Evolutionary conservation across 306 rosid genomes (phyloP), one percentile per base, ranked within the genome.

Genomic region (Vigna mungo): DNA sequence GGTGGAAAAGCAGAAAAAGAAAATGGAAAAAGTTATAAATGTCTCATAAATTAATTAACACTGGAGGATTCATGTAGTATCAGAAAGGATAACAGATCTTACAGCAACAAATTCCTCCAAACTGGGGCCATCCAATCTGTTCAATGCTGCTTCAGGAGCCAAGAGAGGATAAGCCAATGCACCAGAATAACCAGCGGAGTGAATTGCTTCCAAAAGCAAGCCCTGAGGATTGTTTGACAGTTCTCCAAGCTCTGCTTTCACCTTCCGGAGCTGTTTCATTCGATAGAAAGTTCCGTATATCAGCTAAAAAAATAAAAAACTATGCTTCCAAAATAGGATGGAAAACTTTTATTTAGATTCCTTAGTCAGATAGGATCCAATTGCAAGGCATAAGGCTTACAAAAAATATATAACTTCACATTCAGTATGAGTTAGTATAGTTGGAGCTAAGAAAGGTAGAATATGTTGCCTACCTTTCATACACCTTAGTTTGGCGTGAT

Each of bases 91-190:
- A 71, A 41, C 21, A 64, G 82, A 83, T 81, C 98, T 88, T 89
- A 96, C 99, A 72, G 90, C 82, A 76, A 93, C 89, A 79, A 92
- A 96, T 44, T 86, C 84, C 90, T 93, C 97, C 72, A 96, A 84
- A 84, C 81, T 58, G 74, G 83, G 65, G 56, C 93, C 86, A 73
- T 91, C 88, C 78, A 96, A 80, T 89, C 90, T 85, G 85, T 84
- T 69, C 48, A 92, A 65, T 59, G 96, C 86, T 30, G 85, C 59
- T 88, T 92, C 94, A 12, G 94, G 85, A 83, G 94, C 99, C 88
- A 96, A 71, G 84, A 93, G 99, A 84, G 99, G 98, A 89, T 87
- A 86, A 68, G 91, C 93, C 87, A 96, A 85, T 73, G 97, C 97
- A 74, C 99, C 99, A 65, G 89, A 66, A 83, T 91, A 96, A 67